Evolutionary conservation across 2,329 filamentous ascomycete genomes (phyloP).

Genomic region (Cladorrhinum sp.): DNA sequence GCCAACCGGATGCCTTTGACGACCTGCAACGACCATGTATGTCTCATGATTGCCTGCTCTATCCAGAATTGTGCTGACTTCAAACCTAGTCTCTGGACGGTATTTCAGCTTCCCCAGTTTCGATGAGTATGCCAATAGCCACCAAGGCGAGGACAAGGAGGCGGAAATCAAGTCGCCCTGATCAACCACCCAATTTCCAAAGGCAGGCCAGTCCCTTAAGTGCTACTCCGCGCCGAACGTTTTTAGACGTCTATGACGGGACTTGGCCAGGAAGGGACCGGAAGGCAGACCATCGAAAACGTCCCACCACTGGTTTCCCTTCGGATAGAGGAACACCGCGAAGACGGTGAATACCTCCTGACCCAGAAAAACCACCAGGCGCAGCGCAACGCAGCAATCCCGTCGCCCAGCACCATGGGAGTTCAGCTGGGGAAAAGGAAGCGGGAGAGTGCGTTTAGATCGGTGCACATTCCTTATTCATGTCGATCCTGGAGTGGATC

Average conservation of each 20-base stretch:
- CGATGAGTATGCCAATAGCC: constrained; percentile 59
- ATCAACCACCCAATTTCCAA: constrained; percentile 8
- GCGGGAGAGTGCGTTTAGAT: constrained; percentile 11
- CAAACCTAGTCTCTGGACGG: constrained; percentile 42
- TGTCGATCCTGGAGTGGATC: constrained; percentile 11
- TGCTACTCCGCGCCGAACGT: not conserved
- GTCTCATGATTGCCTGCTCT: not conserved
- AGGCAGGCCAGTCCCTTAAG: constrained; percentile 7
- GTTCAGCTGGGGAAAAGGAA: constrained; percentile 3
- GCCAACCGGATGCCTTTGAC: constrained; percentile 29
- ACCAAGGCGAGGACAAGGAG: constrained; percentile 42
- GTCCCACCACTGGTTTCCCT: constrained; percentile 8
- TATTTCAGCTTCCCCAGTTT: constrained; percentile 75
- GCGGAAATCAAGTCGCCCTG: constrained; percentile 32
- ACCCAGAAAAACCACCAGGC: constrained; percentile 1
- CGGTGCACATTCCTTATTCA: constrained; percentile 13
- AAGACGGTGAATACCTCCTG: constrained; percentile 10
- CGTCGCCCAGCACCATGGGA: not conserved
- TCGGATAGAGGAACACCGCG: constrained; percentile 13
- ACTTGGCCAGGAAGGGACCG: constrained; percentile 8
- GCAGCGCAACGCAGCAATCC: constrained; percentile 9
- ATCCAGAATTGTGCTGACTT: constrained; percentile 14
- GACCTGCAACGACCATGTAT: constrained; percentile 28
- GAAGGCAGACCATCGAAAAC: constrained; percentile 11
- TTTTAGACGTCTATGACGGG: constrained; percentile 7